phyloP scores from a whole-genome alignment of 352 stramenopile genomes.

The Globisporangium ultimum region DNA sequence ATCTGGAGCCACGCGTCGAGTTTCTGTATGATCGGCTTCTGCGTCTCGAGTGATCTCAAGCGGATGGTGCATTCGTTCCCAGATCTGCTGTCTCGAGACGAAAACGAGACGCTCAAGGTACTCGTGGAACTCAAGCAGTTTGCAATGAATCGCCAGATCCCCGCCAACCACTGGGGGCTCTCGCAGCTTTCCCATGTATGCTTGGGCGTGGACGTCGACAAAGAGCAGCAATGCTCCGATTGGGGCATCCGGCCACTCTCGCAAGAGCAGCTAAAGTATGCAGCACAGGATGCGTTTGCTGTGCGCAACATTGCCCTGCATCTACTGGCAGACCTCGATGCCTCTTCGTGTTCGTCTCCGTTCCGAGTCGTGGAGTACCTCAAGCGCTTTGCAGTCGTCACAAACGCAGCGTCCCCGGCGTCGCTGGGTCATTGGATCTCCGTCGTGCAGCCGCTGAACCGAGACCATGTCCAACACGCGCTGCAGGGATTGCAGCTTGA shows the following conservation, averaged over 20 bases:
- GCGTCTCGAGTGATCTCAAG: conserved; percentile 47
- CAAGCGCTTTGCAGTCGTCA: conserved; percentile 21
- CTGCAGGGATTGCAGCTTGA: conserved; percentile 24
- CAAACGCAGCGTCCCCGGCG: background rate
- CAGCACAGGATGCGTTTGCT: conserved; percentile 47
- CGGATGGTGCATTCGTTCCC: conserved; percentile 53
- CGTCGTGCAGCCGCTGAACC: conserved; percentile 11
- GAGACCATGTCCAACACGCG: conserved; percentile 32
- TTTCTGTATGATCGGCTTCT: conserved; percentile 53
- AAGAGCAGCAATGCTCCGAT: conserved; percentile 64
- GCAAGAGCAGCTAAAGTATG: conserved; percentile 41
- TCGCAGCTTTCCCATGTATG: conserved; percentile 40
- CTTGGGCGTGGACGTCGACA: conserved; percentile 40
- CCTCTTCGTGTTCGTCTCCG: background rate
- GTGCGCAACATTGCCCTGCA: conserved; percentile 41
- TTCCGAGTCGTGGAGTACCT: conserved; percentile 12
- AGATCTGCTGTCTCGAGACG: conserved; percentile 12
- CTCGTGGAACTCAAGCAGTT: conserved; percentile 56
- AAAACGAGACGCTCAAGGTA: conserved; percentile 11
- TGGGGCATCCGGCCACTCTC: conserved; percentile 47
- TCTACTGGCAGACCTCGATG: conserved; percentile 38
- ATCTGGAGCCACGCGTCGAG: conserved; percentile 31
- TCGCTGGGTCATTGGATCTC: conserved; percentile 22
- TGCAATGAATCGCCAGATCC: conserved; percentile 43
- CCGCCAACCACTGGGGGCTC: conserved; percentile 47